phyloP scores from a whole-genome alignment of 164 flowering plant species.

The grape (Vitis vinifera) region ASM3070453v1 NC_081809.1:3358001-3358500 shows the following conservation, averaged over 20 bases:
- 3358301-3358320: conserved; percentile 87
- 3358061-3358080: too few relatives aligned
- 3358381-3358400: conserved; percentile 96
- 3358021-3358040: too few relatives aligned
- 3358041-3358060: too few relatives aligned
- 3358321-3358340: conserved; percentile 74
- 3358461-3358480: not conserved
- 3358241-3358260: not conserved
- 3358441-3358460: conserved; percentile 43
- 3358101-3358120: not conserved
- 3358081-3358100: too few relatives aligned
- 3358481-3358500: not conserved
- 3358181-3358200: not conserved
- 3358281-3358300: conserved; percentile 38
- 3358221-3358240: not conserved
- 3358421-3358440: conserved; percentile 61
- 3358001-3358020: too few relatives aligned
- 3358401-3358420: conserved; percentile 76
- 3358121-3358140: not conserved
- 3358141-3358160: not conserved
- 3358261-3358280: not conserved
- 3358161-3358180: not conserved
- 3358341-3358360: conserved; percentile 72
- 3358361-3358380: conserved; percentile 80
- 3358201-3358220: not conserved